These are phyloP conservation scores for Lipomyces orientalis DNA, from an alignment of 805 yeast species.

Conservation along the genomic window DNA sequence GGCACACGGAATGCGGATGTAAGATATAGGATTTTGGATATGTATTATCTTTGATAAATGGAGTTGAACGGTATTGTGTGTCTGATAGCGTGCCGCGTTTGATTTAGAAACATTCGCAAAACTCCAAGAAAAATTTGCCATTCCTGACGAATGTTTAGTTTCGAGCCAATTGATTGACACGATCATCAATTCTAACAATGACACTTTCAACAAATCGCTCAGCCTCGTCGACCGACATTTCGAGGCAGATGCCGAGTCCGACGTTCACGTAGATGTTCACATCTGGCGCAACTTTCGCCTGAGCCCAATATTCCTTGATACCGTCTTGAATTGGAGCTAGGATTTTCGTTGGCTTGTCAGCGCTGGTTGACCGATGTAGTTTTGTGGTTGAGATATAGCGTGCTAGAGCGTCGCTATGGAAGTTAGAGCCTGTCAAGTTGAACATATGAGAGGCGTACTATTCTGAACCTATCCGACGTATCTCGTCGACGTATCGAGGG, in stretches of 20 bases:
- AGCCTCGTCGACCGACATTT: conserved; percentile 24
- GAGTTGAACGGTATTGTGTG: background rate
- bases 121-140: background rate
- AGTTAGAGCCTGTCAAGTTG: conserved; percentile 6
- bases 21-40: background rate
- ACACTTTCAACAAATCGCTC: conserved; percentile 5
- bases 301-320: conserved; percentile 23
- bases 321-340: conserved; percentile 24
- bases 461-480: conserved; percentile 18
- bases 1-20: background rate
- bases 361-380: background rate
- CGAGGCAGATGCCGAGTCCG: conserved; percentile 25
- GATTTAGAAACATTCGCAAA: background rate
- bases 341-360: conserved; percentile 6
- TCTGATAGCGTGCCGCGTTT: background rate
- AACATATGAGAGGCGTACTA: conserved; percentile 12
- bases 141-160: background rate
- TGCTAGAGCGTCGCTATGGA: conserved; percentile 16
- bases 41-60: background rate
- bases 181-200: background rate
- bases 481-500: conserved; percentile 5
- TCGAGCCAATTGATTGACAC: conserved; percentile 9
- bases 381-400: conserved; percentile 3
- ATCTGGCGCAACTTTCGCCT: conserved; percentile 14
- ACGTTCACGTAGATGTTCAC: conserved; percentile 21